Evolutionary conservation across 2,329 filamentous ascomycete genomes (phyloP), one percentile per base, ranked within the genome.

Genomic region (Aspergillus sp.): DNA sequence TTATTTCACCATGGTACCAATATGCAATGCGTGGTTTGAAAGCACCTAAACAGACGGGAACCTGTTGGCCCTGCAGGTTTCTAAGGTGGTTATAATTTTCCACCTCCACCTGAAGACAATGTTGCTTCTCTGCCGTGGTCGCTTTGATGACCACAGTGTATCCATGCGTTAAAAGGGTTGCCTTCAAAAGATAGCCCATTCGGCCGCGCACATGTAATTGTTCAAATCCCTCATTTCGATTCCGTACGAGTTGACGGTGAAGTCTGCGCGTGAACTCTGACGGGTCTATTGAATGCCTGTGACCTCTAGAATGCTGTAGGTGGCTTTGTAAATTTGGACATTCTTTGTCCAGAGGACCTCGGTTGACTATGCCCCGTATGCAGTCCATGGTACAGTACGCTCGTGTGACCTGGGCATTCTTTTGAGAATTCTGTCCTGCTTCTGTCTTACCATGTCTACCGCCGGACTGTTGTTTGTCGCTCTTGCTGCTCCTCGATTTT

Each of bases 291-390:
- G 50, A 56, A 42, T 75, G 68, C 46, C 61, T 55, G 7, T 38
- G 48, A 5, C 61, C 48, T n/a, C n/a, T n/a, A n/a, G n/a, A n/a
- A n/a, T n/a, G n/a, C n/a, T n/a, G n/a, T 49, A 53, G 47, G 30
- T 60, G 49, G 6, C 30, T 34, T 47, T 50, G 32, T 44, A 5
- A 48, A 30, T 75, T 75, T 0, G 68, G 72, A 54, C 55, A 60
- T 34, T 48, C 30, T 10, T 52, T 43, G 48, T 57, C 56, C 41
- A 62, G 45, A 43, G 42, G 38, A 2, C 39, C 58, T 43, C 50
- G 44, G 30, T 52, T 48, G 19, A 53, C 42, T 7, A 61, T 52
- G 7, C 56, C 53, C 5, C 42, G 49, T 34, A 58, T 54, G 34
- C 52, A 61, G 30, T 35, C 39, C 36, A 57, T 56, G 6, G 52